Percentiles rank a stretch among this genome's conserved stretches.
Conservation (phyloP, 176 grass and related monocot genomes). For the Juncus inflexus region DNA sequence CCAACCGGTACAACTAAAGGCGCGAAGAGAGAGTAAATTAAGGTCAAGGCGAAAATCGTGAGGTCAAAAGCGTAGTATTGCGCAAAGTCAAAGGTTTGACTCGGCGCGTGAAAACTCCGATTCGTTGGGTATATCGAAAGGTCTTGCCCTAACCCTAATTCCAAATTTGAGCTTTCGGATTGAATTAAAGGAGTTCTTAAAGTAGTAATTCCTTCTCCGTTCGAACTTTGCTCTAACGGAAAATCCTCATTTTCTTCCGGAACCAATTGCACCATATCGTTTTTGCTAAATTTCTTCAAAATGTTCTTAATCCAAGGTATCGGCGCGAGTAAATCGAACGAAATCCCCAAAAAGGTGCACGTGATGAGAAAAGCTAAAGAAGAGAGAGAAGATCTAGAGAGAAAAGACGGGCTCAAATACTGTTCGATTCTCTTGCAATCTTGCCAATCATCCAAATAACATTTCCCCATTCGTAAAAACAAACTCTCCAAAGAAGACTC, state of each 20-base stretch:
- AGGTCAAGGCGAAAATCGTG: constrained; percentile 94
- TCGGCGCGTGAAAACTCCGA: constrained; percentile 90
- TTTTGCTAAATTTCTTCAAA: constrained; percentile 92
- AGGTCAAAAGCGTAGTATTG: constrained; percentile 97
- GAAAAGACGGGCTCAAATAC: constrained; percentile 94
- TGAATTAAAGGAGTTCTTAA: constrained; percentile 60
- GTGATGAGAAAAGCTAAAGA: constrained; percentile 94
- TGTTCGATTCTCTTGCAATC: constrained; percentile 89
- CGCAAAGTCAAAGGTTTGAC: constrained; percentile 92
- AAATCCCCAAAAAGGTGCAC: constrained; percentile 92
- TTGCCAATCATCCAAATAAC: constrained; percentile 77
- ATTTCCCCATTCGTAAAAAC: constrained; percentile 82
- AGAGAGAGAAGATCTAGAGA: constrained; percentile 90
- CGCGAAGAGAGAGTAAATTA: constrained; percentile 95
- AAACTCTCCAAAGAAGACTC: constrained; percentile 90
- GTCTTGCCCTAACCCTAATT: constrained; percentile 52
- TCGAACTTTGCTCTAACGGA: constrained; percentile 32
- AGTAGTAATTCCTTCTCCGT: constrained; percentile 55
- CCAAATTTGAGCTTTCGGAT: constrained; percentile 55
- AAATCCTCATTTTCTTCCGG: constrained; percentile 88
- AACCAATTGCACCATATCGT: constrained; percentile 96
- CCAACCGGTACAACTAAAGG: constrained; percentile 85
- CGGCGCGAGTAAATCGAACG: constrained; percentile 91
- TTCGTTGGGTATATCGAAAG: constrained; percentile 84
- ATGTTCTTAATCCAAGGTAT: constrained; percentile 95